Evolutionary conservation across 345 rosid species (phyloP), one percentile per base, ranked within the genome.

Genomic region (Gossypium sturtianum): DNA sequence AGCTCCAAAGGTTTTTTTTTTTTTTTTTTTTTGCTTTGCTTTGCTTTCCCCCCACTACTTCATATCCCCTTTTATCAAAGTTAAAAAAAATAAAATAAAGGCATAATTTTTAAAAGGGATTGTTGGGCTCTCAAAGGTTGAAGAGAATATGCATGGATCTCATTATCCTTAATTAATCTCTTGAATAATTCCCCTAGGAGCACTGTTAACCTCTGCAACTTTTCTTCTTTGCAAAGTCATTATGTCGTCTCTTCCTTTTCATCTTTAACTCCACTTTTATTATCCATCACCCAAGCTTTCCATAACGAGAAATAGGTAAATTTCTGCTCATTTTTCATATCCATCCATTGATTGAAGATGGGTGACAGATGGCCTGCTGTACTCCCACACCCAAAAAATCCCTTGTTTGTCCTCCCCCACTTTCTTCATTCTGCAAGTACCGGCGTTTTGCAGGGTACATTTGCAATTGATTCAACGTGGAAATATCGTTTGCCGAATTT

Each of bases 361-460:
- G 89, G 63, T 82, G 90, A 57, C 84, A 80, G 47, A 89, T 80
- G 64, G 86, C 70, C 74, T 84, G 90, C 74, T 85, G 90, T 27
- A 83, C 87, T 64, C 97, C 98, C 75, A 92, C 97, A 15, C 99
- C 98, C 38, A 95, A 85, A 71, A 95, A 95, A 64, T 95, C 98
- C 75, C 99, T 86, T 19, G 99, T 95, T 81, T 94, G 84, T 86
- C 93, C 98, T 13, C 70, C 81, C 3, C 20, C 62, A 3, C 38
- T 64, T 34, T 74, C 77, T 66, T 76, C 78, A 63, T 68, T 84
- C 61, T 78, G 86, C 45, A 76, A 44, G 43, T 75, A 86, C 79
- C 87, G 88, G 66, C 92, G 85, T 74, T 90, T 95, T 53, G 85
- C 84, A 3, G 91, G 89, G 80, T 80, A 84, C 84, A 83, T 86